phyloP scores from a whole-genome alignment of 495 filamentous ascomycete species.

The Trichocladium uniseriatum region DNA sequence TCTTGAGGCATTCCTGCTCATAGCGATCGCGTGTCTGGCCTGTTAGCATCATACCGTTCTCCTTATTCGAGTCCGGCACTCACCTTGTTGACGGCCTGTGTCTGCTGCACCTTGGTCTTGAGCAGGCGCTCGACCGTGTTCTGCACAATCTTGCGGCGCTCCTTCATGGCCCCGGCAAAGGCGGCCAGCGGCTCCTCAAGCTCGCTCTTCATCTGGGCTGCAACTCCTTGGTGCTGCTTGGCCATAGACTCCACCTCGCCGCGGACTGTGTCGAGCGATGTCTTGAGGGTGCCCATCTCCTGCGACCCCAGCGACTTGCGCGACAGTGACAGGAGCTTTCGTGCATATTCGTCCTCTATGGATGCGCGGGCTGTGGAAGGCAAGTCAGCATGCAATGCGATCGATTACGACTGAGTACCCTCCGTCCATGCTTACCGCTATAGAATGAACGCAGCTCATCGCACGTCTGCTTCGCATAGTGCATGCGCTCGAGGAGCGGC shows the following conservation, averaged over 20 bases:
- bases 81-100: conserved; percentile 83
- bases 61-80: conserved; percentile 4
- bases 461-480: conserved; percentile 86
- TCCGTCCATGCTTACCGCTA: conserved; percentile 45
- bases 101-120: conserved; percentile 88
- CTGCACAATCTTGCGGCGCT: conserved; percentile 92
- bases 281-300: conserved; percentile 73
- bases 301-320: conserved; percentile 85
- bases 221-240: conserved; percentile 84
- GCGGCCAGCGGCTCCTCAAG: conserved; percentile 91
- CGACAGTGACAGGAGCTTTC: conserved; percentile 76
- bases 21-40: conserved; percentile 77
- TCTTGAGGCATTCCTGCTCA: conserved; percentile 94
- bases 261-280: conserved; percentile 77
- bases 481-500: conserved; percentile 93
- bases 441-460: conserved; percentile 95
- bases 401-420: not conserved
- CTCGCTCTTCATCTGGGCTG: conserved; percentile 89
- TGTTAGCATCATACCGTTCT: not conserved
- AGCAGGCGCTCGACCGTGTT: conserved; percentile 83
- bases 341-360: conserved; percentile 96
- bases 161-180: conserved; percentile 89
- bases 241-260: conserved; percentile 91
- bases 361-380: conserved; percentile 60
- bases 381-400: no score